A percentile compares a stretch with the other conserved stretches of the same genome.
Conservation (phyloP, 495 filamentous ascomycete genomes). For the Penicillium paradoxum region DNA sequence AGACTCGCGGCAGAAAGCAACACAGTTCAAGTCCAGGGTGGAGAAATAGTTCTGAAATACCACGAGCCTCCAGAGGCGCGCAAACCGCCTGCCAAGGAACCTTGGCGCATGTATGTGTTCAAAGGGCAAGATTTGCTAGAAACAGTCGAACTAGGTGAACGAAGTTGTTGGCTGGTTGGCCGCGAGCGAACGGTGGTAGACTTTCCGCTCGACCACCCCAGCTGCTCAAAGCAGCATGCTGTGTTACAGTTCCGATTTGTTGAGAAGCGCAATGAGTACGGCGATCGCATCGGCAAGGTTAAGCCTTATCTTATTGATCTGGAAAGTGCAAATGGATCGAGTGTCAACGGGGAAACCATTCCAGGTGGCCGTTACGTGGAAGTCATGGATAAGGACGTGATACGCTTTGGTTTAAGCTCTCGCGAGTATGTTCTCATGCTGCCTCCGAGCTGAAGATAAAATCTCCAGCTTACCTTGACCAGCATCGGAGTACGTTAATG, state of each 20-base stretch:
- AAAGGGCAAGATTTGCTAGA: slow-evolving; percentile 75
- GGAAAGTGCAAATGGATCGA: slow-evolving; percentile 89
- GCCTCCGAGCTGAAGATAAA: slow-evolving; percentile 21
- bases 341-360: slow-evolving; percentile 68
- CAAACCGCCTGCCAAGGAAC: slow-evolving; percentile 70
- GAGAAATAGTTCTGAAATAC: slow-evolving; percentile 78
- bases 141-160: slow-evolving; percentile 66
- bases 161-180: slow-evolving; percentile 88
- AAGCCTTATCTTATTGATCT: slow-evolving; percentile 90
- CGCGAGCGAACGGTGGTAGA: slow-evolving; percentile 77
- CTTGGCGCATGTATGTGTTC: slow-evolving; percentile 92
- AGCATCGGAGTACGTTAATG: no score
- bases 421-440: slow-evolving; percentile 86
- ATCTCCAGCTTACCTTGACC: no score
- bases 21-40: slow-evolving; percentile 64
- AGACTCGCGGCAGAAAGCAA: slow-evolving; percentile 85
- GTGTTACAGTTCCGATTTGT: slow-evolving; percentile 88
- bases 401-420: slow-evolving; percentile 81
- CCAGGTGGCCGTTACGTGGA: slow-evolving; percentile 78
- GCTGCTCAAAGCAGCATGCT: slow-evolving; percentile 90
- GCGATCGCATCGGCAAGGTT: slow-evolving; percentile 74
- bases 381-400: slow-evolving; percentile 78
- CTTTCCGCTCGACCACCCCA: slow-evolving; percentile 80
- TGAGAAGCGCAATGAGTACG: slow-evolving; percentile 78
- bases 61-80: slow-evolving; percentile 91